Base-by-base conservation (phyloP, 352 stramenopile species). In the Labyrinthula sp. region DNA sequence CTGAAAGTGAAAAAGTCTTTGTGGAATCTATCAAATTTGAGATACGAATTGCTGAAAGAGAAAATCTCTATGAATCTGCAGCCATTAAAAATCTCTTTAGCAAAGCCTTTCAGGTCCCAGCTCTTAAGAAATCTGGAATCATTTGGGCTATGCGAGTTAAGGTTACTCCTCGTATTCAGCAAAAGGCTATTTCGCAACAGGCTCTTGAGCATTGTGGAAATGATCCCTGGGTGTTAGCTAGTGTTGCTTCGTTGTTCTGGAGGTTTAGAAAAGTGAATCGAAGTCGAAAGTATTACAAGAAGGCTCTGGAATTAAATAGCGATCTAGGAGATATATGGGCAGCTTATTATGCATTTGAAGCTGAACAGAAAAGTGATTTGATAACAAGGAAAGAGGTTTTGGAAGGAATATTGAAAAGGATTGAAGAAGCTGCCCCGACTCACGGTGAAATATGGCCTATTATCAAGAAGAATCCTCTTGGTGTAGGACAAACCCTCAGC, bases 151-250 rank as follows among this genome's bases (percentile, higher is more conserved):
- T 97, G 63, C 82, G 82, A 21, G 95, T 98, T 37, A 65, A 82
- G 25, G 89, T 77, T 29, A 77, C 84, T 2, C 85, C 83, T 17
- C 68, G 80, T 17, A 73, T 85, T 1, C 77, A 94, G 52, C 82
- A 95, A 56, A 96, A 95, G 54, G 73, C 74, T 15, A 89, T 88
- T 34, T 90, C 75, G 5, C 79, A 89, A 18, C 82, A 86, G 15
- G 89, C 85, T 18, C 72, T 96, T 31, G 93, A 94, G 67, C 79
- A 82, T 45, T 93, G 89, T 61, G 82, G 93, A 47, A 92, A 96
- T 39, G 85, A 97, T 64, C 69, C 82, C 1, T 62, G 74, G 8
- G 85, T 98, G n/a, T 93, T 94, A 57, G 62, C 86, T 5, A 79
- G 84, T 3, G 88, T 97, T 5, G 88, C 85, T 0, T 78, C 82